These are phyloP conservation scores for Sporisorium reilianum DNA, from an alignment of 1,284 basidiomycete genomes.

Conservation along the genomic window DNA sequence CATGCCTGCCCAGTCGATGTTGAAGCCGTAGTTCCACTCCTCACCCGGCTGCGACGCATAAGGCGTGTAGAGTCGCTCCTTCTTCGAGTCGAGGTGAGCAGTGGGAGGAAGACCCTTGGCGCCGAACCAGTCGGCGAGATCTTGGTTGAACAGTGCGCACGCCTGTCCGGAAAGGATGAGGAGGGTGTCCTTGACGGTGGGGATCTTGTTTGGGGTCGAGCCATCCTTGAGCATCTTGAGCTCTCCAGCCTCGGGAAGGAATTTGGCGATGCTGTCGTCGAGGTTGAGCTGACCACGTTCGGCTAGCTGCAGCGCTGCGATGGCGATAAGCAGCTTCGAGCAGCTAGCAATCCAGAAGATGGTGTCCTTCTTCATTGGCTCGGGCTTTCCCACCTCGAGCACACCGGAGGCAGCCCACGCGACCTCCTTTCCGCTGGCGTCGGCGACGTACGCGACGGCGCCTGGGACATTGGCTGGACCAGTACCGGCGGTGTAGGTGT, in stretches of 20 bases:
- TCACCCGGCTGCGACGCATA: constrained; percentile 50
- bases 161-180: constrained; percentile 35
- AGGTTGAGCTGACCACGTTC: constrained; percentile 61
- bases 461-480: constrained; percentile 32
- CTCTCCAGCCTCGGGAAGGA: constrained; percentile 60
- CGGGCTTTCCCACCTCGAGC: constrained; percentile 25
- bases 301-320: constrained; percentile 64
- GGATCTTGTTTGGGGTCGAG: constrained; percentile 39
- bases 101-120: constrained; percentile 24
- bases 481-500: constrained; percentile 22
- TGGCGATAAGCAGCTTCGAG: constrained; percentile 67
- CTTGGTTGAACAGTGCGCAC: constrained; percentile 53
- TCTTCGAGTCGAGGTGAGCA: constrained; percentile 16
- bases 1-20: constrained; percentile 57
- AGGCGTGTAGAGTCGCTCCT: constrained; percentile 31
- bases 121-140: constrained; percentile 29
- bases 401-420: constrained; percentile 49
- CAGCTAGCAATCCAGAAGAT: constrained; percentile 58
- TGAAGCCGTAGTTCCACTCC: constrained; percentile 52
- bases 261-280: constrained; percentile 52
- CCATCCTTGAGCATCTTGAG: constrained; percentile 43
- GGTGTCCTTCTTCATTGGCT: constrained; percentile 49
- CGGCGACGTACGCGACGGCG: constrained; percentile 48
- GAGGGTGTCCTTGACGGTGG: constrained; percentile 36
- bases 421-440: constrained; percentile 48